Conservation (phyloP, 805 yeast species). For the Vanderwaltozyma verrucispora region DNA sequence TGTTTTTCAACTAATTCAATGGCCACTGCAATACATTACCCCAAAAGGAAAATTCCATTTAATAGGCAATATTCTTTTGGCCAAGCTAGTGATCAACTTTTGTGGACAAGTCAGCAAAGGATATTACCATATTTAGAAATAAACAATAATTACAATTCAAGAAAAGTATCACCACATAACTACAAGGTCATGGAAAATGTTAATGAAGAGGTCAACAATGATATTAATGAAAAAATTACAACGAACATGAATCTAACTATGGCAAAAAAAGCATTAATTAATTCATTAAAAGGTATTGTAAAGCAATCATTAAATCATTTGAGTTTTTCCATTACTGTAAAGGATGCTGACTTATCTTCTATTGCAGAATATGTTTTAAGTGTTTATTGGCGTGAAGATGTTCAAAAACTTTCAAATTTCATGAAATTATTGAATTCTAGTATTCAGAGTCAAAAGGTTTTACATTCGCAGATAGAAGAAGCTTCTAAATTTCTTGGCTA, state of each 20-base stretch:
- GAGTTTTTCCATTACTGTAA: slow-evolving; percentile 23
- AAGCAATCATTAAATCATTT: slow-evolving; percentile 25
- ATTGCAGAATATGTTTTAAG: slow-evolving; percentile 30
- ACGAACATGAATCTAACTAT: no score
- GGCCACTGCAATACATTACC: no score
- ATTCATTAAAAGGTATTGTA: slow-evolving; percentile 21
- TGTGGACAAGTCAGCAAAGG: neutral
- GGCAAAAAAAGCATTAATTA: slow-evolving; percentile 3
- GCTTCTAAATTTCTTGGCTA: slow-evolving; percentile 22
- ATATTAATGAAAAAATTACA: no score
- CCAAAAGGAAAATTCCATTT: no score
- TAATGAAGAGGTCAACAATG: no score
- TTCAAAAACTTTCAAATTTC: slow-evolving; percentile 13
- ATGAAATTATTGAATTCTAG: slow-evolving; percentile 12
- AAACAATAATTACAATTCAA: no score
- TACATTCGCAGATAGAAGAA: slow-evolving; percentile 20
- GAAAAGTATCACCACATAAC: no score
- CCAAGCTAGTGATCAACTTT: no score
- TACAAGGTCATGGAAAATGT: no score
- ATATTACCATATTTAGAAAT: no score
- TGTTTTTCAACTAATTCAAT: neutral
- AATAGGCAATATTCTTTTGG: no score
- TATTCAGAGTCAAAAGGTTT: slow-evolving; percentile 14
- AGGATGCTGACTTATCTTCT: slow-evolving; percentile 23
- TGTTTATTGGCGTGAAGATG: slow-evolving; percentile 28